Base-by-base conservation (phyloP, 208 protist genomes). In the Leishmania major region DNA sequence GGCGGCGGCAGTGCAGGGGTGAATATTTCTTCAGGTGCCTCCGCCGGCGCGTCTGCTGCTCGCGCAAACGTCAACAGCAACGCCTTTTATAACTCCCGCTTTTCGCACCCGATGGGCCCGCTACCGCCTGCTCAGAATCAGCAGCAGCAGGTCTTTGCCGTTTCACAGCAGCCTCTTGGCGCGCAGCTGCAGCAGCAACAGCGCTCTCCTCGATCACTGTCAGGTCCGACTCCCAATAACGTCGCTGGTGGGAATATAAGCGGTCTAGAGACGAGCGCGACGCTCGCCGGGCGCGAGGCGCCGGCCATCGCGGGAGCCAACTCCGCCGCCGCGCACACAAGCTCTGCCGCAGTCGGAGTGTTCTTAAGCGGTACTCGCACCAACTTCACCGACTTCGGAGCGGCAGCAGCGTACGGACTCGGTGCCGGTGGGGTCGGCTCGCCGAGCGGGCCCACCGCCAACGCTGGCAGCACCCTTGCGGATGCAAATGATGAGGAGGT, bases 401-500 rank as follows among this genome's bases (percentile, higher is more conserved):
- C 78, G 8, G 87, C 87, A 1, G 87, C 80, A 3, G 72, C 81
- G 60, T 85, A 88, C 77, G 80, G 78, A 7, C 59, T 84, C 43
- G 80, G 78, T 17, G 67, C 78, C 64, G 78, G 77, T 47, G 84
- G 53, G 6, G 71, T 81, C 11, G 86, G 79, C 60, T 87, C 81
- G n/a, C 70, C 81, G 28, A 66, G 85, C 67, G 62, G 78, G 37
- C 67, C 78, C 8, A 77, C 57, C 60, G 73, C 81, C 37, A 75
- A 70, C 75, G 47, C n/a, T 37, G 57, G 81, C 28, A 67, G 80
- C 60, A 49, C 74, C 53, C 69, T 55, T 37, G 66, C 57, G 55
- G 93, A 96, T 69, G 90, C 86, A 10, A 91, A 88, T 81, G 93
- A 97, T 35, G 92, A 95, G 76, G 92, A 96, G 78, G 87, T 97